phyloP scores from a whole-genome alignment of 495 filamentous ascomycete genomes.

The Collariella sp. region DNA sequence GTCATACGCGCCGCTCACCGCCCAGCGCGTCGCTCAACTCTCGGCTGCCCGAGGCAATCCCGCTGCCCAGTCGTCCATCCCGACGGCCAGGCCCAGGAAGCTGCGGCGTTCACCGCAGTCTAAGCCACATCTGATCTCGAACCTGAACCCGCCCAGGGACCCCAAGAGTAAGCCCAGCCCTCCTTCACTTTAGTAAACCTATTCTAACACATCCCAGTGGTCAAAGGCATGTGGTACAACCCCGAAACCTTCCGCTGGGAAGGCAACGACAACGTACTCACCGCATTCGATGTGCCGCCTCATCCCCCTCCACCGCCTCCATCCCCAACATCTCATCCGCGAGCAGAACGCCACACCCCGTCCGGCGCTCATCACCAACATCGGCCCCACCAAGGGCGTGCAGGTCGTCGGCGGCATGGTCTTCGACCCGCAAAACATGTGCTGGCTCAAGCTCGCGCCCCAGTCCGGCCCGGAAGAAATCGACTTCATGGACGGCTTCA shows the following conservation, averaged over 20 bases:
- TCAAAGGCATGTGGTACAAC: constrained; percentile 95
- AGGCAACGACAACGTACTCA: constrained; percentile 81
- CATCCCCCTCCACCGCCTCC: constrained; percentile 40
- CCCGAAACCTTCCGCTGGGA: constrained; percentile 80
- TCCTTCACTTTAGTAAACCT: neutral
- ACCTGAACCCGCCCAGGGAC: constrained; percentile 40
- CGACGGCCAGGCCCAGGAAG: constrained; percentile 47
- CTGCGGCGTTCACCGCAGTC: constrained; percentile 44
- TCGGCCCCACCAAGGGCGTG: constrained; percentile 63
- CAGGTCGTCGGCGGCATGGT: constrained; percentile 94
- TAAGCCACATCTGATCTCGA: constrained; percentile 44
- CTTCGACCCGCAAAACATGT: constrained; percentile 93
- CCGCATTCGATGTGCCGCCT: constrained; percentile 58
- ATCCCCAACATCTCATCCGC: constrained; percentile 41
- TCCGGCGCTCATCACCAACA: constrained; percentile 89
- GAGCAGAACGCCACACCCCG: constrained; percentile 57
- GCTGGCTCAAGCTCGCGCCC: constrained; percentile 70
- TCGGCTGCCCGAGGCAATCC: constrained; percentile 40
- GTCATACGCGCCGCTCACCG: constrained; percentile 55
- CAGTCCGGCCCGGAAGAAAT: constrained; percentile 29
- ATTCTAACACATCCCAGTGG: constrained; percentile 41
- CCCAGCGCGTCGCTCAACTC: constrained; percentile 73
- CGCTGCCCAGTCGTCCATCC: constrained; percentile 20
- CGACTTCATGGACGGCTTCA: constrained; percentile 64
- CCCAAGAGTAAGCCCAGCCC: constrained; percentile 36